Conservation (phyloP, 768 basidiomycete species). For the Xerocomellus chrysenteron region DNA sequence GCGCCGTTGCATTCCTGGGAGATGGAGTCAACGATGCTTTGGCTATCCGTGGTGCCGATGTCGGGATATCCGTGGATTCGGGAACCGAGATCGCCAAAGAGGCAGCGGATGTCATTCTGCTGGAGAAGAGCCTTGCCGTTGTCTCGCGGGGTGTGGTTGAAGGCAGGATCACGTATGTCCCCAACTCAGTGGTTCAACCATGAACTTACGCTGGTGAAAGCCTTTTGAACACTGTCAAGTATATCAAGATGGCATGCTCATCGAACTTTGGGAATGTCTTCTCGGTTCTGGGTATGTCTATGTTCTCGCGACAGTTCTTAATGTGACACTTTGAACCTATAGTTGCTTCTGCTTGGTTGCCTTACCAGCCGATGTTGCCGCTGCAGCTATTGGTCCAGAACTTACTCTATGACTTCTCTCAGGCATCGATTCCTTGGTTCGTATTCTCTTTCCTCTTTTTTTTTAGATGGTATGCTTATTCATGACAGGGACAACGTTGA, state of each 20-base stretch:
- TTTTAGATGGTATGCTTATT: constrained; percentile 5
- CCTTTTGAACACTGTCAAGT: constrained; percentile 37
- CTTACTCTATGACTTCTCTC: constrained; percentile 37
- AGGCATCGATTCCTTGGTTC: constrained; percentile 37
- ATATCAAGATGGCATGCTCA: constrained; percentile 39
- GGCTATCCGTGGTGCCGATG: constrained; percentile 33
- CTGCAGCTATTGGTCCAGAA: constrained; percentile 34
- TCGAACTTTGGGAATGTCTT: constrained; percentile 38
- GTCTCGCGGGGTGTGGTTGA: constrained; percentile 34
- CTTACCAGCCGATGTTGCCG: constrained; percentile 38
- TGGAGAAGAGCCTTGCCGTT: constrained; percentile 37
- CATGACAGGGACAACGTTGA: constrained; percentile 36
- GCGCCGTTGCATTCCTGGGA: constrained; percentile 33
- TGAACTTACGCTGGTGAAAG: constrained; percentile 20
- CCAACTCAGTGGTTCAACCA: background rate
- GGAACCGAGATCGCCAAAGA: constrained; percentile 38
- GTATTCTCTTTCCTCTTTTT: background rate
- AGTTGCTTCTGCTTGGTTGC: constrained; percentile 39
- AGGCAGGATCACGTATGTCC: constrained; percentile 33
- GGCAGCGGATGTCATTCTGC: constrained; percentile 36
- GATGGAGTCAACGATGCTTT: constrained; percentile 34
- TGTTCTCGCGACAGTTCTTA: background rate
- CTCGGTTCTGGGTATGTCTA: constrained; percentile 29
- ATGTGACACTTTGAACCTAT: background rate
- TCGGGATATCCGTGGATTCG: constrained; percentile 35